Evolutionary conservation across 805 yeast genomes (phyloP).

Genomic region (Metschnikowia baotianmanensis): DNA sequence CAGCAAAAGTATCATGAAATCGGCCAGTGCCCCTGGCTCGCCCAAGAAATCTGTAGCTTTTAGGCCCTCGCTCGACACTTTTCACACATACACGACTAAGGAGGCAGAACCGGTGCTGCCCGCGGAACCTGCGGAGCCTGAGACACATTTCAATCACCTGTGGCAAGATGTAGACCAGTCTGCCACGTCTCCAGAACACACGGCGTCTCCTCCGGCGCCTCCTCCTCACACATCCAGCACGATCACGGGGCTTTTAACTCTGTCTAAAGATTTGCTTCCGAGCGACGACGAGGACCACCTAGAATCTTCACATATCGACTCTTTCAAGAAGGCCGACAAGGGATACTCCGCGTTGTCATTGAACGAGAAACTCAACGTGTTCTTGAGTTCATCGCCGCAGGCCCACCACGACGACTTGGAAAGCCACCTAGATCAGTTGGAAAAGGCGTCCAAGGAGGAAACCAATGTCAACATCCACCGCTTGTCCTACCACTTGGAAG

Average conservation of each 20-base stretch:
- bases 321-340: slow-evolving; percentile 6
- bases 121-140: not conserved
- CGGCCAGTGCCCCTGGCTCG: slow-evolving; percentile 22
- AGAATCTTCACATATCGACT: slow-evolving; percentile 16
- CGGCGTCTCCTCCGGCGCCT: slow-evolving; percentile 17
- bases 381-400: slow-evolving; percentile 25
- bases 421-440: slow-evolving; percentile 33
- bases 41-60: slow-evolving; percentile 43
- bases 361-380: slow-evolving; percentile 46
- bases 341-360: slow-evolving; percentile 33
- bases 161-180: slow-evolving; percentile 15
- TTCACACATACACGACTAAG: slow-evolving; percentile 12
- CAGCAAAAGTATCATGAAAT: slow-evolving; percentile 38
- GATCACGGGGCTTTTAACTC: slow-evolving; percentile 17
- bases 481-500: slow-evolving; percentile 29
- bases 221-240: slow-evolving; percentile 20
- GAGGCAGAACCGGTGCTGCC: slow-evolving; percentile 2
- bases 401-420: slow-evolving; percentile 30
- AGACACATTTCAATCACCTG: slow-evolving; percentile 10
- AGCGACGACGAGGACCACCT: not conserved
- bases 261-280: not conserved
- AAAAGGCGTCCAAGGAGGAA: slow-evolving; percentile 24
- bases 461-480: slow-evolving; percentile 35
- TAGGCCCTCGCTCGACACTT: slow-evolving; percentile 15
- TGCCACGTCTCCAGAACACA: slow-evolving; percentile 3